Percentiles rank a stretch among this genome's conserved stretches.
phyloP scores from a whole-genome alignment of 495 filamentous ascomycete species.

The Penicillium lividum region DNA sequence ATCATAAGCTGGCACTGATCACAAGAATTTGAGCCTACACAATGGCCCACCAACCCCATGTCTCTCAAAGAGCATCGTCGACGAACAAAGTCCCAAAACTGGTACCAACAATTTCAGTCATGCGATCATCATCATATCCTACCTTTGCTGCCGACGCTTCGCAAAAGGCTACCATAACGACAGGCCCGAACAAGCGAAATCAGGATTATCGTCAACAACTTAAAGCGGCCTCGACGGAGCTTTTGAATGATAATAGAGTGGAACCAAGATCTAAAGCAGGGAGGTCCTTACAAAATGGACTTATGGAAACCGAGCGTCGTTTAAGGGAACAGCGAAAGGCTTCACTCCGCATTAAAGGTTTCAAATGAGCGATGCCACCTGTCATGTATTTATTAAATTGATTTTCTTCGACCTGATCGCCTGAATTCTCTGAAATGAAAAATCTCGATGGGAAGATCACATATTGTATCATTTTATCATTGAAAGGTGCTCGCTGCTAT shows the following conservation, averaged over 20 bases:
- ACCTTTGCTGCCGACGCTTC: not conserved
- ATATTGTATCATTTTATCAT: no score
- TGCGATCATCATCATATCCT: constrained; percentile 11
- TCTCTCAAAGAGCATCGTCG: constrained; percentile 11
- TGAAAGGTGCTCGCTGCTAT: no score
- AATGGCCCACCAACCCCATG: not conserved
- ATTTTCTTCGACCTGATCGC: no score
- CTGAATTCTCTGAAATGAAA: no score
- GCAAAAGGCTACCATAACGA: not conserved
- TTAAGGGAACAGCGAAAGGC: constrained; percentile 5
- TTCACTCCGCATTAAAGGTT: not conserved
- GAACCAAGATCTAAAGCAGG: constrained; percentile 14
- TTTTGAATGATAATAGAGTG: constrained; percentile 16
- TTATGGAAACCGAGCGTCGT: constrained; percentile 15
- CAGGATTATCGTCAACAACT: constrained; percentile 9
- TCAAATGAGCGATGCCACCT: not conserved
- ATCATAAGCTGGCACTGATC: not conserved
- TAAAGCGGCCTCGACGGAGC: constrained; percentile 7
- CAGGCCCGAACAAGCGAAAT: not conserved
- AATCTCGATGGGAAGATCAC: no score
- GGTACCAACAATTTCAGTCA: not conserved
- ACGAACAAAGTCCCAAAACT: constrained; percentile 10
- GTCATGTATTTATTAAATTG: no score
- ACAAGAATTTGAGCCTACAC: not conserved
- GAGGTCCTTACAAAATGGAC: constrained; percentile 11